A percentile compares a stretch with the other conserved stretches of the same genome.
phyloP scores from a whole-genome alignment of 2,329 filamentous ascomycete species.

The Pseudonectria foliicola region DNA sequence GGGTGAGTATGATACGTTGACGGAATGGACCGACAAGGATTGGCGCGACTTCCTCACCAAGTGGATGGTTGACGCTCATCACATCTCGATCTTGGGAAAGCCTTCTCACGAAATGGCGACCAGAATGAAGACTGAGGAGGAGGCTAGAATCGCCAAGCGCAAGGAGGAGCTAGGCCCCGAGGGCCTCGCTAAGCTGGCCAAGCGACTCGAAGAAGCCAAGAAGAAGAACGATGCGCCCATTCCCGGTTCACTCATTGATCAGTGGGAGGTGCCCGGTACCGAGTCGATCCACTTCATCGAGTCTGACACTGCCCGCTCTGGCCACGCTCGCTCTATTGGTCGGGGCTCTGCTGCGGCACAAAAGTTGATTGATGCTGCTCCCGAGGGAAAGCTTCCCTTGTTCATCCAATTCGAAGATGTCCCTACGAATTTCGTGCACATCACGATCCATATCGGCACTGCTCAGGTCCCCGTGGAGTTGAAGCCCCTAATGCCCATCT shows the following conservation, averaged over 20 bases:
- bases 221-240: constrained; percentile 83
- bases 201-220: constrained; percentile 76
- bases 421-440: constrained; percentile 83
- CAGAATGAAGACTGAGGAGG: constrained; percentile 75
- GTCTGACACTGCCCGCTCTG: constrained; percentile 76
- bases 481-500: constrained; percentile 77
- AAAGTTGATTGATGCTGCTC: constrained; percentile 63
- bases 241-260: constrained; percentile 70
- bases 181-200: constrained; percentile 66
- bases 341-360: constrained; percentile 63
- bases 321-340: constrained; percentile 66
- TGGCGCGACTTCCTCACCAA: constrained; percentile 78
- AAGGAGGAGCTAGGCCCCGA: constrained; percentile 74
- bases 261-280: constrained; percentile 74
- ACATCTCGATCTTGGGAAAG: constrained; percentile 81
- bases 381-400: constrained; percentile 55
- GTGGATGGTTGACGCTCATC: constrained; percentile 79
- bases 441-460: constrained; percentile 75
- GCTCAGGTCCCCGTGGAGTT: constrained; percentile 69
- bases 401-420: constrained; percentile 98
- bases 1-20: constrained; percentile 59
- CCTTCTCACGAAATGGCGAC: constrained; percentile 75
- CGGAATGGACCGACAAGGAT: constrained; percentile 72
- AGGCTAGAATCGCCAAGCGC: constrained; percentile 68
- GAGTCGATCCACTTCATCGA: constrained; percentile 94